phyloP scores from a whole-genome alignment of 257 asterid species.

The Pogostemon cablin region DNA sequence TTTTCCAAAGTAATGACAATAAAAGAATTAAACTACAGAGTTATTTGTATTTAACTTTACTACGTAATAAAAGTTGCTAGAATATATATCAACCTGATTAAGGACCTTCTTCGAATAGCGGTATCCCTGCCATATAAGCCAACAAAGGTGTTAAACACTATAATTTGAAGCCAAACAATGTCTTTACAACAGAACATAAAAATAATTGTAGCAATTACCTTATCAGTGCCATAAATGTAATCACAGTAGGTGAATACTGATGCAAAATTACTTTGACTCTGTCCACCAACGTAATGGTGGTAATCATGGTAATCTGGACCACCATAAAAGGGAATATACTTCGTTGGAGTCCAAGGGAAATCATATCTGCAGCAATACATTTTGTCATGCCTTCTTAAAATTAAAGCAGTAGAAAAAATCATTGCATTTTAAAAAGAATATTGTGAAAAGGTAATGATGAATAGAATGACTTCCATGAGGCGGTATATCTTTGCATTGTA shows the following conservation, averaged over 20 bases:
- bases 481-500: too few species aligned
- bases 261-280: conserved; percentile 97
- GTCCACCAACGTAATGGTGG: conserved; percentile 98
- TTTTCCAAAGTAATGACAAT: too few species aligned
- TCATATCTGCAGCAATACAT: conserved; percentile 62
- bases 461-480: background rate
- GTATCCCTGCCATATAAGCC: conserved; percentile 62
- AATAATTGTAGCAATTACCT: conserved; percentile 51
- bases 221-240: conserved; percentile 95
- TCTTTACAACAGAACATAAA: conserved; percentile 1
- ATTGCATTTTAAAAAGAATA: background rate
- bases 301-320: conserved; percentile 99
- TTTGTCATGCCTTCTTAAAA: conserved; percentile 23
- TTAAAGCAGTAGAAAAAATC: conserved; percentile 17
- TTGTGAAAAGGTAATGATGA: conserved; percentile 1
- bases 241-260: conserved; percentile 98
- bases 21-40: background rate
- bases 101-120: conserved; percentile 87
- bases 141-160: conserved; percentile 24
- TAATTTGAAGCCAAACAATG: conserved; percentile 17
- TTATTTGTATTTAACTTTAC: background rate
- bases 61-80: background rate
- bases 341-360: conserved; percentile 93
- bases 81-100: conserved; percentile 59
- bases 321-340: conserved; percentile 92